Evolutionary conservation across 225 moss, liverwort and hornwort genomes (phyloP).

Genomic region (Rhytidiadelphus loreus): DNA sequence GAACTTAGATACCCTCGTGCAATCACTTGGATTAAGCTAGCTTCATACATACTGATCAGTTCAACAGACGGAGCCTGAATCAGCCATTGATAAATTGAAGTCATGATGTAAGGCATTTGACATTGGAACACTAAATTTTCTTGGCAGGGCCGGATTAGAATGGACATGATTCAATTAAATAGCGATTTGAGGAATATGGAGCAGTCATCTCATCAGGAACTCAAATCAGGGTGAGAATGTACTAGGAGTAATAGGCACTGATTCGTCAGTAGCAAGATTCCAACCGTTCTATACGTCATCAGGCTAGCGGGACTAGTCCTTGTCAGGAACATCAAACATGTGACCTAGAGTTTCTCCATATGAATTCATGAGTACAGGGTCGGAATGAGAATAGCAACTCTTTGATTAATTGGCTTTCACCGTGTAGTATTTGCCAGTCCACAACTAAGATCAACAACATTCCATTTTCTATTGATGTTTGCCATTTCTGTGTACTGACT

Average conservation of each 20-base stretch:
- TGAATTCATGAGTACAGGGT: no score
- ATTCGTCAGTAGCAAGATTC: background rate
- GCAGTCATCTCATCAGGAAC: slow-evolving; percentile 7
- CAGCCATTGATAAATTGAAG: background rate
- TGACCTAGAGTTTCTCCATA: no score
- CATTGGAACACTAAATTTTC: background rate
- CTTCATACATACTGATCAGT: background rate
- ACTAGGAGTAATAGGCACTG: background rate
- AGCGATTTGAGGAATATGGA: slow-evolving; percentile 2
- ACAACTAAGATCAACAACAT: no score
- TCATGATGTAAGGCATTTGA: background rate
- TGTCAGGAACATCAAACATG: no score
- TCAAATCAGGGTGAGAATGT: slow-evolving; percentile 11
- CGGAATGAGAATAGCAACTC: no score
- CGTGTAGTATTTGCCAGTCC: no score
- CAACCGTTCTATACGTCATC: background rate
- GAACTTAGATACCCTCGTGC: background rate
- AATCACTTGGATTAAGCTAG: background rate
- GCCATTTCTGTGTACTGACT: no score
- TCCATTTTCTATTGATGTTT: no score
- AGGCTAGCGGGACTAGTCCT: no score
- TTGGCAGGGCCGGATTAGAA: slow-evolving; percentile 9
- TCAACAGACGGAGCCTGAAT: background rate
- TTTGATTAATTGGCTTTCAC: no score
- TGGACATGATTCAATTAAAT: slow-evolving; percentile 1